A percentile compares a stretch with the other conserved stretches of the same genome.
phyloP scores from a whole-genome alignment of 1,284 basidiomycete species.

The Marasmius tenuissimus region DNA sequence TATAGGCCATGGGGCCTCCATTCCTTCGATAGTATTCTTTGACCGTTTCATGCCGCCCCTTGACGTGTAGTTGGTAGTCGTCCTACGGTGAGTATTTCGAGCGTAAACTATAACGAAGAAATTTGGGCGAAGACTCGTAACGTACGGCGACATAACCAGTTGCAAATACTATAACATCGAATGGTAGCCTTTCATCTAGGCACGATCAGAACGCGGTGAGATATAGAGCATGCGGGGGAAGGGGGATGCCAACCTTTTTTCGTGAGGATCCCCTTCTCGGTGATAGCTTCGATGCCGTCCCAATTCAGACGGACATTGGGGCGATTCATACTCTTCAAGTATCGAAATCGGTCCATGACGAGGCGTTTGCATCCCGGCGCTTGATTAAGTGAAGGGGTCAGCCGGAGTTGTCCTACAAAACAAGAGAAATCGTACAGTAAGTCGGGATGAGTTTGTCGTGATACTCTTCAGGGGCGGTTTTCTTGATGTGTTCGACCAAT shows the following conservation, averaged over 20 bases:
- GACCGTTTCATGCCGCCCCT: conserved; percentile 29
- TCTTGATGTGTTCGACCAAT: conserved; percentile 31
- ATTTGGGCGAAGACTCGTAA: not conserved
- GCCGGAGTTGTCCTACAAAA: conserved; percentile 19
- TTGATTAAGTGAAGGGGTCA: conserved; percentile 27
- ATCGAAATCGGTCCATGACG: conserved; percentile 32
- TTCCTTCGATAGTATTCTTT: conserved; percentile 36
- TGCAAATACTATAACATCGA: conserved; percentile 38
- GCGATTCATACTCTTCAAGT: conserved; percentile 34
- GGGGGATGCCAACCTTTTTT: conserved; percentile 21
- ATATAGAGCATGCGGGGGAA: not conserved
- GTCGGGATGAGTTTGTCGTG: conserved; percentile 39
- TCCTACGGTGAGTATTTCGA: conserved; percentile 22
- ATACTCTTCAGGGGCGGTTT: conserved; percentile 38
- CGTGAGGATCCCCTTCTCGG: conserved; percentile 36
- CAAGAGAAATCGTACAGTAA: conserved; percentile 33
- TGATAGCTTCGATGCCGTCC: conserved; percentile 35
- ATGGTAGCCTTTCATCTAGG: conserved; percentile 31
- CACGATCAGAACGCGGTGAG: not conserved
- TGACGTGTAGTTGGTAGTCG: conserved; percentile 29
- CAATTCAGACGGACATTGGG: conserved; percentile 38
- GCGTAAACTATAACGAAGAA: not conserved
- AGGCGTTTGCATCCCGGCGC: conserved; percentile 37
- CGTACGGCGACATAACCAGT: conserved; percentile 38
- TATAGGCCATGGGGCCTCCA: conserved; percentile 40